Conservation (phyloP, 352 stramenopile species). For the Peronospora tabacina region DNA sequence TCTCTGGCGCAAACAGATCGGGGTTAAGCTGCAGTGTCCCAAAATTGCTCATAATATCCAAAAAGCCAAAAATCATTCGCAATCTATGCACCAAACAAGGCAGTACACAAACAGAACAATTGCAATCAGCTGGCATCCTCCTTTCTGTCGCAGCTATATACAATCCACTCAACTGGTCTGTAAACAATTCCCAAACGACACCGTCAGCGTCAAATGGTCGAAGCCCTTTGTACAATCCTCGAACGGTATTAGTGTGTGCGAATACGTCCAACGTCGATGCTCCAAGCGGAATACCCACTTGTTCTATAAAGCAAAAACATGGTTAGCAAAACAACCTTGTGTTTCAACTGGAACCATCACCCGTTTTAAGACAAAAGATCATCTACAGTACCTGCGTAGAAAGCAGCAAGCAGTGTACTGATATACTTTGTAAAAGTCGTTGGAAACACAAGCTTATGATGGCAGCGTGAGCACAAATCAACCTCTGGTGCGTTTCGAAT, state of each 20-base stretch:
- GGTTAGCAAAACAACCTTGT: neutral
- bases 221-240: conserved; percentile 63
- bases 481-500: conserved; percentile 69
- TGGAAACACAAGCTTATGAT: conserved; percentile 57
- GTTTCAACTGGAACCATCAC: neutral
- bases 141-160: neutral
- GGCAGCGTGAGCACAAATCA: conserved; percentile 45
- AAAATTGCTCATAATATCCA: conserved; percentile 79
- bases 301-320: conserved; percentile 31
- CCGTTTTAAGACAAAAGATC: neutral
- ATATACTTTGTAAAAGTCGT: conserved; percentile 73
- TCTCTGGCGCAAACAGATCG: conserved; percentile 58
- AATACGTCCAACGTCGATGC: conserved; percentile 66
- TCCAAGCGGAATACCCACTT: conserved; percentile 67
- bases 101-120: conserved; percentile 6
- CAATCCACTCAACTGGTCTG: conserved; percentile 49
- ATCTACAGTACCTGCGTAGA: conserved; percentile 53
- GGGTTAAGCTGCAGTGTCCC: conserved; percentile 61
- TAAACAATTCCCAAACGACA: conserved; percentile 53
- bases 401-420: conserved; percentile 58
- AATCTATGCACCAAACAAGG: conserved; percentile 31
- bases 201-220: conserved; percentile 56
- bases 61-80: conserved; percentile 67
- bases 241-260: conserved; percentile 55
- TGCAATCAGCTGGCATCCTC: conserved; percentile 6